phyloP scores from a whole-genome alignment of 306 rosid genomes.

The Begonia loranthoides region DNA sequence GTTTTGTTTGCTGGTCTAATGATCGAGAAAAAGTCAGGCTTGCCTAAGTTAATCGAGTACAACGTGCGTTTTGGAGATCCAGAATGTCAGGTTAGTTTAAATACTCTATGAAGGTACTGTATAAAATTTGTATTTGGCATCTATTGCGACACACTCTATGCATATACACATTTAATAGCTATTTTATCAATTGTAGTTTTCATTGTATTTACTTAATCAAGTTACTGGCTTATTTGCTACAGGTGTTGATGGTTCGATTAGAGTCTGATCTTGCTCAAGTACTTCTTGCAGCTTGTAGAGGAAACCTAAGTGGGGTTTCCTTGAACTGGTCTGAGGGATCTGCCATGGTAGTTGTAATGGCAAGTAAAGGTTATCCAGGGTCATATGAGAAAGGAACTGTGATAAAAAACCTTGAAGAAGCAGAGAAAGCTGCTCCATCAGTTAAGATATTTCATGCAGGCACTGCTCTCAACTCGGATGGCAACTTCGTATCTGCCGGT shows the following conservation, averaged over 20 bases:
- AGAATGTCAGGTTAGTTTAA: slow-evolving; percentile 78
- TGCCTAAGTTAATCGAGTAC: slow-evolving; percentile 88
- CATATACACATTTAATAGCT: too few relatives aligned
- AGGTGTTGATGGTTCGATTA: slow-evolving; percentile 89
- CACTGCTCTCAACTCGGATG: slow-evolving; percentile 60
- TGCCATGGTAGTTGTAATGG: slow-evolving; percentile 98
- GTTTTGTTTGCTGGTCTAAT: slow-evolving; percentile 89
- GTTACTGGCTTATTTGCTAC: slow-evolving; percentile 1
- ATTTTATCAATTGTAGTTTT: too few relatives aligned
- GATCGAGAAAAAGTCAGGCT: slow-evolving; percentile 90
- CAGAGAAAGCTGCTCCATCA: slow-evolving; percentile 57
- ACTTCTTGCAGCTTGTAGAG: slow-evolving; percentile 88
- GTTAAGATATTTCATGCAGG: slow-evolving; percentile 90
- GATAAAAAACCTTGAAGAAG: slow-evolving; percentile 64
- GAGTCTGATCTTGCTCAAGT: slow-evolving; percentile 84
- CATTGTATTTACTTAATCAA: too few relatives aligned
- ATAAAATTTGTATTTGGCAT: background rate
- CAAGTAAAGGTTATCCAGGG: slow-evolving; percentile 87
- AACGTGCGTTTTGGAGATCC: slow-evolving; percentile 99
- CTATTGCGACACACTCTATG: too few relatives aligned
- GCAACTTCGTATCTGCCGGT: slow-evolving; percentile 60
- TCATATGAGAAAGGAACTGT: slow-evolving; percentile 79
- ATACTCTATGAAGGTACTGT: background rate
- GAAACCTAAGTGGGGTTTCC: slow-evolving; percentile 60
- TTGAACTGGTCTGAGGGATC: slow-evolving; percentile 83